phyloP scores from a whole-genome alignment of 345 rosid species.

The Populus alba region DNA sequence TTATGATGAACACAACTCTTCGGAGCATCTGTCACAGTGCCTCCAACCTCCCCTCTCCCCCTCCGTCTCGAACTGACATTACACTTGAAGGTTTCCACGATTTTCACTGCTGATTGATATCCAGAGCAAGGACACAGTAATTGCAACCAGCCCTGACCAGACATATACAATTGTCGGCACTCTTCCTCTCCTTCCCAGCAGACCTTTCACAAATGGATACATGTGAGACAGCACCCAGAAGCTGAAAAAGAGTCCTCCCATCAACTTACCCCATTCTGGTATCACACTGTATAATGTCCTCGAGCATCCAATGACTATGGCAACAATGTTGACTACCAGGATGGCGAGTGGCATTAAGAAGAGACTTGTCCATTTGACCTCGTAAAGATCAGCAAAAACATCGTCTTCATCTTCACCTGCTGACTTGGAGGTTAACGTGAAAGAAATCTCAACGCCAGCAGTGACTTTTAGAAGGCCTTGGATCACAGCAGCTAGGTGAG shows the following conservation, averaged over 20 bases:
- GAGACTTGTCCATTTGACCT: constrained; percentile 85
- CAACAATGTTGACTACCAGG: constrained; percentile 60
- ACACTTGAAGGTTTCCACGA: constrained; percentile 6
- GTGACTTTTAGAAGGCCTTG: constrained; percentile 82
- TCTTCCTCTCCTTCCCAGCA: constrained; percentile 83
- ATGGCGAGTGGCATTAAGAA: constrained; percentile 82
- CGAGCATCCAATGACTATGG: constrained; percentile 64
- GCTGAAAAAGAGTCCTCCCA: constrained; percentile 82
- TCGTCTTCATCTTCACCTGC: constrained; percentile 75
- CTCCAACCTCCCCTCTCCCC: background rate
- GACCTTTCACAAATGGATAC: constrained; percentile 78
- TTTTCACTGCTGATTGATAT: constrained; percentile 50
- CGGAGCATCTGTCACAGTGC: too few relatives aligned
- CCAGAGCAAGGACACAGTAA: constrained; percentile 74
- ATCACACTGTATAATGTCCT: constrained; percentile 76
- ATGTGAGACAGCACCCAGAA: constrained; percentile 87
- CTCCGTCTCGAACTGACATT: background rate
- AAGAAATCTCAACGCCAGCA: constrained; percentile 83
- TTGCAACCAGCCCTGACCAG: constrained; percentile 76
- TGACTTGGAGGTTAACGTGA: constrained; percentile 70
- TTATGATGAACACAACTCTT: too few relatives aligned
- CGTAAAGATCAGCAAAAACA: constrained; percentile 65
- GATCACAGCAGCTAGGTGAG: constrained; percentile 76
- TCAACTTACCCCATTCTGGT: constrained; percentile 81
- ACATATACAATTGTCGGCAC: constrained; percentile 80